A percentile compares a stretch with the other conserved stretches of the same genome.
Evolutionary conservation across 2,329 filamentous ascomycete genomes (phyloP).

Genomic region (Diaporthe citrichinensis): DNA sequence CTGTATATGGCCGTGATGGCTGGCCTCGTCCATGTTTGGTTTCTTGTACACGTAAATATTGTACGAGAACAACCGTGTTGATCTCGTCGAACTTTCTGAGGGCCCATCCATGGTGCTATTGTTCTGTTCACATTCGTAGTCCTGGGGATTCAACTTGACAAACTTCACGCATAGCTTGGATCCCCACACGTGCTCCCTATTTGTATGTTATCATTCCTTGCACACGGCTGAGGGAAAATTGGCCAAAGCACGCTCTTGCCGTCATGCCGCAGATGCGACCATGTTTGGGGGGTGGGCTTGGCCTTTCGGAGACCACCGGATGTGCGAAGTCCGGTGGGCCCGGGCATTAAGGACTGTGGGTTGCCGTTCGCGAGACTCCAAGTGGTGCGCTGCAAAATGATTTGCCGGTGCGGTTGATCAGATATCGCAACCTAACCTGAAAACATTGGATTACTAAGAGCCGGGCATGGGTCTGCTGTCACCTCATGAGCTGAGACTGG

Average conservation of each 20-base stretch:
- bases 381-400: not conserved
- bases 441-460: not conserved
- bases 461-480: not conserved
- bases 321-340: constrained; percentile 11
- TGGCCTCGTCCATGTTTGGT: not conserved
- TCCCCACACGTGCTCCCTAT: not conserved
- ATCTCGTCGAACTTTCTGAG: not conserved
- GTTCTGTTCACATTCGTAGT: not conserved
- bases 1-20: not conserved
- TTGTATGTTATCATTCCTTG: not conserved
- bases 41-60: constrained; percentile 8
- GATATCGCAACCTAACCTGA: not conserved
- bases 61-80: constrained; percentile 5
- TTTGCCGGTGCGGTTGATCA: not conserved
- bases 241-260: not conserved
- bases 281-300: not conserved
- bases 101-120: not conserved
- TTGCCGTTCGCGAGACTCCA: not conserved
- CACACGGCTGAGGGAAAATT: not conserved
- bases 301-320: constrained; percentile 2
- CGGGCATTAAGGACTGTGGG: not conserved
- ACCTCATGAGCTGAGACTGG: not conserved
- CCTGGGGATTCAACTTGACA: not conserved
- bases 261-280: not conserved
- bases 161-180: not conserved